These are phyloP conservation scores for Kazachstania sp. DNA, from an alignment of 1,139 yeast species.

Conservation along the genomic window DNA sequence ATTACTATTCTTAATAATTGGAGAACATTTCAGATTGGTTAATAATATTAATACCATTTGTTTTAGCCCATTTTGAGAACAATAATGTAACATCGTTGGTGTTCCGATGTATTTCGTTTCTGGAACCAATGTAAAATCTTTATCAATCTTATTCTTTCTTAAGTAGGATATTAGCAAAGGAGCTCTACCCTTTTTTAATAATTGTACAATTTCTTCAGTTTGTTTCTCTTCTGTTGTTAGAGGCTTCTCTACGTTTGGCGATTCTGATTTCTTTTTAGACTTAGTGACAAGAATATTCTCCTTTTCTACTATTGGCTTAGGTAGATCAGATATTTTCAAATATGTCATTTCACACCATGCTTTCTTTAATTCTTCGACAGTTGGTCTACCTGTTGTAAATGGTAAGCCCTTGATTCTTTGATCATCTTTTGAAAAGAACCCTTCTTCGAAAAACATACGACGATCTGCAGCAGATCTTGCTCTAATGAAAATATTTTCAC, in stretches of 20 bases:
- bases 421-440: conserved; percentile 43
- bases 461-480: conserved; percentile 72
- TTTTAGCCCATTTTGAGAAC: conserved; percentile 56
- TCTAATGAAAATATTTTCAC: conserved; percentile 67
- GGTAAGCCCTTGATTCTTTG: conserved; percentile 62
- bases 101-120: conserved; percentile 40
- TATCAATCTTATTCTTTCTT: conserved; percentile 46
- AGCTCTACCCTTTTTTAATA: conserved; percentile 67
- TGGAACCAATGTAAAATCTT: conserved; percentile 51
- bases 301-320: conserved; percentile 36
- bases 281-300: conserved; percentile 15
- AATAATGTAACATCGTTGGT: conserved; percentile 76
- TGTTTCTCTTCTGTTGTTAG: conserved; percentile 32
- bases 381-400: conserved; percentile 84
- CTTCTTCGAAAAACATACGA: conserved; percentile 56
- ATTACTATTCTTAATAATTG: conserved; percentile 43
- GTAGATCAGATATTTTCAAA: conserved; percentile 45
- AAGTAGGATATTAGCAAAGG: conserved; percentile 63
- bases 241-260: conserved; percentile 15
- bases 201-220: conserved; percentile 47
- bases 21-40: conserved; percentile 61
- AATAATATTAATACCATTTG: conserved; percentile 64
- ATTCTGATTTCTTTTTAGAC: conserved; percentile 3
- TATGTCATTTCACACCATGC: conserved; percentile 79
- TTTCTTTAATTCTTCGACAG: conserved; percentile 67